Evolutionary conservation across 768 basidiomycete genomes (phyloP).

Genomic region (Termitomyces heimii): DNA sequence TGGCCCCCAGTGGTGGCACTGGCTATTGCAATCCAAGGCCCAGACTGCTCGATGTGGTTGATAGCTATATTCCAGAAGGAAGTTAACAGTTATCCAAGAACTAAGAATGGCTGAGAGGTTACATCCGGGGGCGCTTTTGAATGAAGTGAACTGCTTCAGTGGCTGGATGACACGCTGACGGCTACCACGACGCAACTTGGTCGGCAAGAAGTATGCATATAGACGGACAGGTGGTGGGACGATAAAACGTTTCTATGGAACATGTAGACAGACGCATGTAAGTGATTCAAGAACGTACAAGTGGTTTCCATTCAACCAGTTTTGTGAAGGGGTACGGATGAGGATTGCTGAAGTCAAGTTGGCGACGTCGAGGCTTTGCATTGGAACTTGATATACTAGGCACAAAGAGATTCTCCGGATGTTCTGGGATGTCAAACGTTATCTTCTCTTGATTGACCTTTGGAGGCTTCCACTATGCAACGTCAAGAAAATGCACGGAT

Average conservation of each 20-base stretch:
- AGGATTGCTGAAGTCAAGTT: conserved; percentile 8
- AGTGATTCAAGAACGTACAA: background rate
- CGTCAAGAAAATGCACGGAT: background rate
- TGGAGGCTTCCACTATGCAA: conserved; percentile 13
- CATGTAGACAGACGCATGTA: background rate
- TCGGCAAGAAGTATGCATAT: background rate
- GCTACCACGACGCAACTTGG: conserved; percentile 4
- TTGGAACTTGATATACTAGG: conserved; percentile 1
- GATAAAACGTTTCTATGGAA: background rate
- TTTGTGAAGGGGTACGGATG: background rate
- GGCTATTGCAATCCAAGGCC: conserved; percentile 34
- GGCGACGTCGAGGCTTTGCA: conserved; percentile 1
- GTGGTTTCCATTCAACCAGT: conserved; percentile 10
- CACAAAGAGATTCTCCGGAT: conserved; percentile 3
- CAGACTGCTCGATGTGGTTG: conserved; percentile 43
- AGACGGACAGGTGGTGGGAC: background rate
- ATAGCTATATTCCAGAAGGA: conserved; percentile 31
- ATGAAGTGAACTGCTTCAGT: conserved; percentile 20
- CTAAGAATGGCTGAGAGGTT: background rate
- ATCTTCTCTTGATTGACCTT: conserved; percentile 10
- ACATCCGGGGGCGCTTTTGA: conserved; percentile 43
- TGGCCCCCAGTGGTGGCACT: conserved; percentile 42
- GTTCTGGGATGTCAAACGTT: conserved; percentile 5
- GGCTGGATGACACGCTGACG: conserved; percentile 3
- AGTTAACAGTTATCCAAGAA: background rate